phyloP scores from a whole-genome alignment of 164 flowering plant species.

The Sedum album region DNA sequence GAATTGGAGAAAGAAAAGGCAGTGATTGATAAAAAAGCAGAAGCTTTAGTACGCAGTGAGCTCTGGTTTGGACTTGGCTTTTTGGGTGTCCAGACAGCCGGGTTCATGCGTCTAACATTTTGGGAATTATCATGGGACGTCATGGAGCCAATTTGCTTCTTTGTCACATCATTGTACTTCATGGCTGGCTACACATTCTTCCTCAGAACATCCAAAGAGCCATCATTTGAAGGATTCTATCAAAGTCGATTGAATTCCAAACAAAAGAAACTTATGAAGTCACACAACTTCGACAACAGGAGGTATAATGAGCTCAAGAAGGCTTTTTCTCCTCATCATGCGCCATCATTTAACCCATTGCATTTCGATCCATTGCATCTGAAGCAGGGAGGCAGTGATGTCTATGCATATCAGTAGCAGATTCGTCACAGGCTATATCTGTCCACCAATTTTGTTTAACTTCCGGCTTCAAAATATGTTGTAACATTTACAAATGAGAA shows the following conservation, averaged over 20 bases:
- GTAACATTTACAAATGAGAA: conserved; percentile 1
- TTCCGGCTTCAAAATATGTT: background rate
- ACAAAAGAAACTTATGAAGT: conserved; percentile 39
- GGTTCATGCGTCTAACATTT: conserved; percentile 70
- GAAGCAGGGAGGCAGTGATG: background rate
- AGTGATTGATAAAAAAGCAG: conserved; percentile 43
- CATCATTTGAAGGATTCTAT: conserved; percentile 64
- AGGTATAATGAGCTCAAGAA: conserved; percentile 40
- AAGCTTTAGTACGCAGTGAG: conserved; percentile 36
- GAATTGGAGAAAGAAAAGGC: conserved; percentile 42
- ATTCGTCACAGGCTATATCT: background rate
- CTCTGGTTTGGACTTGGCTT: conserved; percentile 53
- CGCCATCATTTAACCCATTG: background rate
- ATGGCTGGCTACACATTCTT: conserved; percentile 60
- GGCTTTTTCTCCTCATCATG: conserved; percentile 13
- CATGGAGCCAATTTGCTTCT: conserved; percentile 82
- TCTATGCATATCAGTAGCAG: background rate
- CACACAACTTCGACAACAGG: conserved; percentile 29
- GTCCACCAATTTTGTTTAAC: background rate
- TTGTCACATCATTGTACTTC: conserved; percentile 52
- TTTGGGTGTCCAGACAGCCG: conserved; percentile 50
- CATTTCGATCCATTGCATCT: background rate
- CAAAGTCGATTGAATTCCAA: conserved; percentile 48
- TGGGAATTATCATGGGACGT: conserved; percentile 87
- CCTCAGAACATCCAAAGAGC: conserved; percentile 60